A percentile compares a stretch with the other conserved stretches of the same genome.
Evolutionary conservation across 345 rosid genomes (phyloP).

Genomic region (Ceriops decandra): DNA sequence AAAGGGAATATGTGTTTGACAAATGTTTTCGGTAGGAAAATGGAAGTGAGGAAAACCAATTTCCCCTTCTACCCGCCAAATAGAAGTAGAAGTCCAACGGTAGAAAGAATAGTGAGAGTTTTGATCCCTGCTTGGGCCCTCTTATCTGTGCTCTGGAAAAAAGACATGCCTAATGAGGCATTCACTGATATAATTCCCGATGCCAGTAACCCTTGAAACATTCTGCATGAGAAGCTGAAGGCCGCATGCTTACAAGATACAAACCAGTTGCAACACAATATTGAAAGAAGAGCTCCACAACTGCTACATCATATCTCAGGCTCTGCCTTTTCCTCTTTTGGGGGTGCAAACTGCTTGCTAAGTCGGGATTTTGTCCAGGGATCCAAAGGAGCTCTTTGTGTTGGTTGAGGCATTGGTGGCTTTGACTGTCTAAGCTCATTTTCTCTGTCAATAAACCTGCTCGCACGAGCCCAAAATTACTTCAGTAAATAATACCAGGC

Average conservation of each 20-base stretch:
- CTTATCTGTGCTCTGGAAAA: not conserved
- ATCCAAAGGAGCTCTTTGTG: conserved; percentile 59
- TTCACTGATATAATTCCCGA: not conserved
- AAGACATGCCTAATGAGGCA: not conserved
- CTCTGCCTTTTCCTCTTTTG: conserved; percentile 65
- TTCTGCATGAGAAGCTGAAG: not conserved
- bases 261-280: not conserved
- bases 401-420: conserved; percentile 67
- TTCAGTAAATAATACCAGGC: not conserved
- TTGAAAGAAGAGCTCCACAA: not conserved
- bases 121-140: too few relatives aligned
- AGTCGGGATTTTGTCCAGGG: conserved; percentile 85
- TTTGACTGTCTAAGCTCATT: conserved; percentile 86
- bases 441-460: conserved; percentile 86
- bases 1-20: too few relatives aligned
- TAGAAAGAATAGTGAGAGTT: too few relatives aligned
- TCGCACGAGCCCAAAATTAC: not conserved
- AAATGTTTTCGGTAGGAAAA: too few relatives aligned
- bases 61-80: too few relatives aligned
- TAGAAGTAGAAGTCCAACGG: too few relatives aligned
- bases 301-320: conserved; percentile 33
- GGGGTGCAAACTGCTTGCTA: conserved; percentile 67
- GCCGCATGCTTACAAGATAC: not conserved
- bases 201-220: not conserved
- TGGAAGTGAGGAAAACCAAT: too few relatives aligned